These are phyloP conservation scores for Lipomyces oligophaga DNA, from an alignment of 805 yeast species.

Conservation along the genomic window DNA sequence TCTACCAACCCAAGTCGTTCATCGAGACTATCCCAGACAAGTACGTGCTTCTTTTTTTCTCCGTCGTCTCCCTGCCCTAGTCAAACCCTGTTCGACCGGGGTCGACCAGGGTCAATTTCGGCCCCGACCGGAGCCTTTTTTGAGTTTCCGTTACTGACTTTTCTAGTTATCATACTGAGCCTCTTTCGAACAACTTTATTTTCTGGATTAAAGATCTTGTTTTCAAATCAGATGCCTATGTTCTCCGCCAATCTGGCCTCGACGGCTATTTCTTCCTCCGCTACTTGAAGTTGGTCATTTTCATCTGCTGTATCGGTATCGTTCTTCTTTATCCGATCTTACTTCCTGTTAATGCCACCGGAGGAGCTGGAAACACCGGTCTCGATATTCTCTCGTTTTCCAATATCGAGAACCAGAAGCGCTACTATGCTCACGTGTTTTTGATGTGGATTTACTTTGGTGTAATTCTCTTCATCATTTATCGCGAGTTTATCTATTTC, in stretches of 20 bases:
- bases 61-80: constrained; percentile 1
- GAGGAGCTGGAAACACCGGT: constrained; percentile 55
- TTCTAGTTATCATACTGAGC: constrained; percentile 51
- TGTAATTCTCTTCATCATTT: constrained; percentile 62
- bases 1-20: constrained; percentile 79
- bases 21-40: constrained; percentile 49
- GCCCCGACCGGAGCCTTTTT: not conserved
- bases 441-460: constrained; percentile 78
- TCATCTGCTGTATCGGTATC: constrained; percentile 54
- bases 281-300: constrained; percentile 57
- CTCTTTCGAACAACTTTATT: constrained; percentile 64
- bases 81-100: not conserved
- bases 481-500: constrained; percentile 77
- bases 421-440: constrained; percentile 85
- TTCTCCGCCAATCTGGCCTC: constrained; percentile 83
- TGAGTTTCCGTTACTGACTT: not conserved
- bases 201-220: constrained; percentile 67
- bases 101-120: not conserved
- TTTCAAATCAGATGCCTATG: constrained; percentile 64
- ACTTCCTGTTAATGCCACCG: constrained; percentile 77
- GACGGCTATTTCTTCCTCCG: constrained; percentile 91
- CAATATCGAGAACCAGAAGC: constrained; percentile 56
- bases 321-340: constrained; percentile 59
- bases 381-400: constrained; percentile 74
- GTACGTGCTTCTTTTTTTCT: constrained; percentile 9